phyloP scores from a whole-genome alignment of 140 eudicot species.

The Ambrosia hybrid region DNA sequence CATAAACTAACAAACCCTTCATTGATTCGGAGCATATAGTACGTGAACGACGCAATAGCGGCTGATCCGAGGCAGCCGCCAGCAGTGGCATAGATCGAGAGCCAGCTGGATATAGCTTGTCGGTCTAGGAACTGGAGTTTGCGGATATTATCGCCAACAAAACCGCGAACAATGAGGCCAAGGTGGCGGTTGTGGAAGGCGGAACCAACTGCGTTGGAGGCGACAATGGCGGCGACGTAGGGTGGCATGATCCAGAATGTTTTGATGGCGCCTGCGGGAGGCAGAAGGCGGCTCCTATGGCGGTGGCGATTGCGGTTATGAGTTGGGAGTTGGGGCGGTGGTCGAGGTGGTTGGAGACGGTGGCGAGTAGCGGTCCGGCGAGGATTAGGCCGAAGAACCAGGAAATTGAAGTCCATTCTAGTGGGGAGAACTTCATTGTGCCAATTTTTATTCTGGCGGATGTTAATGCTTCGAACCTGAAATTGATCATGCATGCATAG shows the following conservation, averaged over 20 bases:
- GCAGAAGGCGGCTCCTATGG: slow-evolving; percentile 68
- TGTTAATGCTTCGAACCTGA: slow-evolving; percentile 62
- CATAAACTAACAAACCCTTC: slow-evolving; percentile 64
- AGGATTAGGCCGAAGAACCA: slow-evolving; percentile 63
- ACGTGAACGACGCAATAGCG: slow-evolving; percentile 57
- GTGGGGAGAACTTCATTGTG: slow-evolving; percentile 42
- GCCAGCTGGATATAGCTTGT: slow-evolving; percentile 53
- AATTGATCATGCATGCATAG: slow-evolving; percentile 6
- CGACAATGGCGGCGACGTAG: slow-evolving; percentile 54
- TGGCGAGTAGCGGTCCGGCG: slow-evolving; percentile 59
- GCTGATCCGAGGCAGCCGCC: slow-evolving; percentile 68
- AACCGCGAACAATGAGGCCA: slow-evolving; percentile 66
- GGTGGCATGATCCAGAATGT: slow-evolving; percentile 71
- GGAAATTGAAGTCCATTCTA: slow-evolving; percentile 78
- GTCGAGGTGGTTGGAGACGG: slow-evolving; percentile 66
- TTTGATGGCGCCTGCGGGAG: slow-evolving; percentile 73
- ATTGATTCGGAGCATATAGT: slow-evolving; percentile 59
- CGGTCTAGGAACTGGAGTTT: slow-evolving; percentile 51
- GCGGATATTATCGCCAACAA: slow-evolving; percentile 42
- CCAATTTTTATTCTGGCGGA: slow-evolving; percentile 38
- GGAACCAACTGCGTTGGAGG: slow-evolving; percentile 57
- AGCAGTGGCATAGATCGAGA: slow-evolving; percentile 65
- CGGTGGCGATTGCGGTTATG: slow-evolving; percentile 57
- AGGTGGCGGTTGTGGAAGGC: slow-evolving; percentile 74
- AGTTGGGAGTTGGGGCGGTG: slow-evolving; percentile 54